Evolutionary conservation across 1,284 basidiomycete genomes (phyloP), one percentile per base, ranked within the genome.

Genomic region (Ustilago curta): DNA sequence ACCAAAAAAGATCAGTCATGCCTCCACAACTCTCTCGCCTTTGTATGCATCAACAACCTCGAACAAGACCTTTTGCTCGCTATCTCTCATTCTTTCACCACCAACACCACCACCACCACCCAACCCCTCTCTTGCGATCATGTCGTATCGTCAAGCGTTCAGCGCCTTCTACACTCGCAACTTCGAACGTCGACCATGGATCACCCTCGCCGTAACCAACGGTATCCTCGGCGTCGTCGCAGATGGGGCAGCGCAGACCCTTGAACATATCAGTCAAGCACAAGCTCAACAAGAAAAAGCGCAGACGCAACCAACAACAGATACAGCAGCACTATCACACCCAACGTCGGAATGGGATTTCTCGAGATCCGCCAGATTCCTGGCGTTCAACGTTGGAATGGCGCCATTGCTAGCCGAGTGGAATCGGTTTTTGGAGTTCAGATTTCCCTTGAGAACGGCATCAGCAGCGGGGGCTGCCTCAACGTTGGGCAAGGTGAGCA

Each of bases 361-460:
- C 43, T 62, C 70, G 1, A 70, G 83, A 47, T 78, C 77, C 0
- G 70, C 54, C 9, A 57, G 83, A 12, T 84, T 84, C 58, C 43
- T 82, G 4, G 71, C 67, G 18, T 84, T 83, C 58, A 80, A 80
- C 21, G 71, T 77, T 4, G 78, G 71, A 9, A 81, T 84, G 76
- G 83, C 81, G 8, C 83, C 83, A 2, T 35, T 83, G 19, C 55
- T 84, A 14, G 81, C 79, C 0, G 79, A 83, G 44, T 84, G 83
- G 83, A 84, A 84, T 48, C 53, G 70, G 19, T 82, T 81, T 56
- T 61, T 84, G 42, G 83, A 84, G 56, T 59, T 66, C 49, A 40
- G 73, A 19, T 81, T 84, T 50, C 83, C 81, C 0, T 59, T 84
- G 29, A 47, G 70, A 3, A 42, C 50, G 7, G n/a, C 55, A 2